Evolutionary conservation across 2,329 filamentous ascomycete species (phyloP).

Genomic region (Colletotrichum plurivorum): DNA sequence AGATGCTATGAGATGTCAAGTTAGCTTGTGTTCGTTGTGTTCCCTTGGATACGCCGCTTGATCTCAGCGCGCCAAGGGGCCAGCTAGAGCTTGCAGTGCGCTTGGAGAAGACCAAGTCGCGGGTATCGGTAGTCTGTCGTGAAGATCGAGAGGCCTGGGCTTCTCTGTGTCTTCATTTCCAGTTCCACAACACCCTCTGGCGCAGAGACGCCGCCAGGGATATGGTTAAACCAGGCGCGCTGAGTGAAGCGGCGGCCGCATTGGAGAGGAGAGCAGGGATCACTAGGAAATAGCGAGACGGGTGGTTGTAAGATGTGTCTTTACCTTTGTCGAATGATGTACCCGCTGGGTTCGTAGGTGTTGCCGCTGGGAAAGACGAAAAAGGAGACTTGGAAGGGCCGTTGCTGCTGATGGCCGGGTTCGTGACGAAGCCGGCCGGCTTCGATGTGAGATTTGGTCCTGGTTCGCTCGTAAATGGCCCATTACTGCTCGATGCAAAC

Average conservation of each 20-base stretch:
- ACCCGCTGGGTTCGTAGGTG: slow-evolving; percentile 16
- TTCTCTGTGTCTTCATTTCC: not conserved
- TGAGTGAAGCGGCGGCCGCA: slow-evolving; percentile 1
- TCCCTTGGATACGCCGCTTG: not conserved
- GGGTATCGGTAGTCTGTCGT: not conserved
- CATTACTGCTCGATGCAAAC: slow-evolving; percentile 6
- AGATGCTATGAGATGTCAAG: slow-evolving; percentile 22
- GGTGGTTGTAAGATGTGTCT: slow-evolving; percentile 19
- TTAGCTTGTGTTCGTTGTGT: slow-evolving; percentile 29
- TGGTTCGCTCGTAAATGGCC: slow-evolving; percentile 21
- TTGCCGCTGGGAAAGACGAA: slow-evolving; percentile 4
- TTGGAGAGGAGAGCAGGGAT: not conserved
- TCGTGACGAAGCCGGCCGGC: slow-evolving; percentile 5
- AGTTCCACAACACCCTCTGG: not conserved
- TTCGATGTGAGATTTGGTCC: slow-evolving; percentile 15
- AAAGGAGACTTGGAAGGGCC: slow-evolving; percentile 21
- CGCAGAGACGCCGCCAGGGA: not conserved
- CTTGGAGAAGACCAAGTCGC: no score
- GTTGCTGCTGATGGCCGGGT: slow-evolving; percentile 3
- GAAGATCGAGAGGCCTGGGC: not conserved
- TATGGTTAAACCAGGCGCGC: not conserved
- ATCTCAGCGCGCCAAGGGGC: not conserved
- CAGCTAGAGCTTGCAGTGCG: slow-evolving; percentile 1
- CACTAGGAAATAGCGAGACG: not conserved
- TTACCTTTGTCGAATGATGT: slow-evolving; percentile 31